A percentile compares a stretch with the other conserved stretches of the same genome.
Evolutionary conservation across 768 basidiomycete species (phyloP).

Genomic region (Collybia sordida): DNA sequence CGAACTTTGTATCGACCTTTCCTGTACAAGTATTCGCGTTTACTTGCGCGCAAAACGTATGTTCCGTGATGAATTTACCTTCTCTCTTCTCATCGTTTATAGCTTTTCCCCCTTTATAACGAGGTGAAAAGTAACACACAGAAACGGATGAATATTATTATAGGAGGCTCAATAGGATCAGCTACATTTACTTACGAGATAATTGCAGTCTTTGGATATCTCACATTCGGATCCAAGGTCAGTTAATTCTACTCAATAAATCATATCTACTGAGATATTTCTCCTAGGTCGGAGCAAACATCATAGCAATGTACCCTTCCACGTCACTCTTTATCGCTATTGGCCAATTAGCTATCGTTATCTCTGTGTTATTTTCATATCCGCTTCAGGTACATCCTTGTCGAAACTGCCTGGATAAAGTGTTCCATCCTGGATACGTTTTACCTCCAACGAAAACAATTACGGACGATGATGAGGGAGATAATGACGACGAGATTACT

Average conservation of each 20-base stretch:
- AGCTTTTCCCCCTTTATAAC: conserved; percentile 95
- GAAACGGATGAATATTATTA: conserved; percentile 80
- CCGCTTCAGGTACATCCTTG: conserved; percentile 95
- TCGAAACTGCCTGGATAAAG: conserved; percentile 88
- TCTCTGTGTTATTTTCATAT: conserved; percentile 90
- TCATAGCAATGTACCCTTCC: conserved; percentile 92
- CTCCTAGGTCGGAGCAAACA: conserved; percentile 79
- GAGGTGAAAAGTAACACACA: conserved; percentile 85
- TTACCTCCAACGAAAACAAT: conserved; percentile 24
- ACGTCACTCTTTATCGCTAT: conserved; percentile 91
- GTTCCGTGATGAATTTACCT: conserved; percentile 15
- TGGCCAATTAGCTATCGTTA: conserved; percentile 90
- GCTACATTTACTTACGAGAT: conserved; percentile 85
- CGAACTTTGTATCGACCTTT: conserved; percentile 79
- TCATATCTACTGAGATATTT: background rate
- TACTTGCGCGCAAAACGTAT: conserved; percentile 91
- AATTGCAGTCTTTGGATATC: conserved; percentile 85
- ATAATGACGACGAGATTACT: conserved; percentile 42
- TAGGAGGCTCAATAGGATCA: conserved; percentile 82
- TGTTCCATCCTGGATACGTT: conserved; percentile 54
- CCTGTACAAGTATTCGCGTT: conserved; percentile 94
- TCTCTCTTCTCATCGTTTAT: background rate
- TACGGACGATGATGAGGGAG: conserved; percentile 36
- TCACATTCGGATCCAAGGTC: conserved; percentile 90
- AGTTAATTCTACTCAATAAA: conserved; percentile 14